phyloP scores from a whole-genome alignment of 2,329 filamentous ascomycete genomes.

The Spiromastix sp. region DNA sequence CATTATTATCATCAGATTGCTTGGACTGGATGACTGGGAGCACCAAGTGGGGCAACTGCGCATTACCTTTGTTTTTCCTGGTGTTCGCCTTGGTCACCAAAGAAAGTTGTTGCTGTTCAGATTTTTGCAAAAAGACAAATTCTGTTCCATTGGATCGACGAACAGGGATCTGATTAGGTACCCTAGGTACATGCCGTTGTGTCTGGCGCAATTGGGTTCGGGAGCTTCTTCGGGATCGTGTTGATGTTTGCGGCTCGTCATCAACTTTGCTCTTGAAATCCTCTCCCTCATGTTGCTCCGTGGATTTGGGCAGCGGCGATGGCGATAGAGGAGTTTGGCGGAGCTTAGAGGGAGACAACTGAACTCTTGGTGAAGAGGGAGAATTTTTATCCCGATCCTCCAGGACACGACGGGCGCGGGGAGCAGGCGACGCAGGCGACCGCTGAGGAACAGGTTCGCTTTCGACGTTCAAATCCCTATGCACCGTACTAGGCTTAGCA shows the following conservation, averaged over 20 bases:
- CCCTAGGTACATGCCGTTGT: slow-evolving; percentile 15
- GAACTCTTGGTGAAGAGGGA: slow-evolving; percentile 25
- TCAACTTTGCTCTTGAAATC: slow-evolving; percentile 9
- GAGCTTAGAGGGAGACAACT: slow-evolving; percentile 20
- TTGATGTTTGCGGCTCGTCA: slow-evolving; percentile 16
- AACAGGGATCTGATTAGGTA: slow-evolving; percentile 31
- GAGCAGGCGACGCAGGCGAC: slow-evolving; percentile 15
- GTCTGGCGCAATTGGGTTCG: slow-evolving; percentile 19
- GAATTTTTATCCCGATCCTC: slow-evolving; percentile 30
- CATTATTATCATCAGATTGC: neutral
- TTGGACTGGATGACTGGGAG: slow-evolving; percentile 6
- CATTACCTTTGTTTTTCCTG: slow-evolving; percentile 29
- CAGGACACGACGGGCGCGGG: slow-evolving; percentile 24
- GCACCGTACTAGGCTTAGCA: slow-evolving; percentile 20
- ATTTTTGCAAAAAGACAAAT: slow-evolving; percentile 33
- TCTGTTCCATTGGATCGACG: slow-evolving; percentile 36
- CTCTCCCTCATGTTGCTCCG: slow-evolving; percentile 9
- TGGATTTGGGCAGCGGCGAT: slow-evolving; percentile 6
- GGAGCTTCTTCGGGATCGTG: slow-evolving; percentile 26
- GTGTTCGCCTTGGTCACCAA: slow-evolving; percentile 34
- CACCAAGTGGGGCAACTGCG: slow-evolving; percentile 21
- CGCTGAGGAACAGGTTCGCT: neutral
- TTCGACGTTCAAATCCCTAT: slow-evolving; percentile 12
- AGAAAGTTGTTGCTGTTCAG: slow-evolving; percentile 32
- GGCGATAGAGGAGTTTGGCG: slow-evolving; percentile 9